Evolutionary conservation across 139 green algal species (phyloP).

Genomic region (Gonium pectorale): DNA sequence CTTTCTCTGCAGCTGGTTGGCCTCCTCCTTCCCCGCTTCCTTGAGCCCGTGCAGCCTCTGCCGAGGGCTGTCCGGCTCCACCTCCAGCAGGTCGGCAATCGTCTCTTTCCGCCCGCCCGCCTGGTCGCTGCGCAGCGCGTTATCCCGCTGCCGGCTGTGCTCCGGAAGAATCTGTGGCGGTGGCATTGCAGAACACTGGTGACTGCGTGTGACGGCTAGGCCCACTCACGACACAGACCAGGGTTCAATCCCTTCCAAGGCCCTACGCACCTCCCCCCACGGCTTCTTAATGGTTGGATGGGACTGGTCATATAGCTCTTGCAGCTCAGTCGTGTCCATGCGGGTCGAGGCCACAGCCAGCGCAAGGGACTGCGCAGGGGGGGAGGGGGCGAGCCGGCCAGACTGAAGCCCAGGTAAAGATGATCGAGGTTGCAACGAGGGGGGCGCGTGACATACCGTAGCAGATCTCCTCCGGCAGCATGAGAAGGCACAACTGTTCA

Average conservation of each 20-base stretch:
- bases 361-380: background rate
- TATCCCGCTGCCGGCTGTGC: background rate
- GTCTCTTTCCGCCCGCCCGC: background rate
- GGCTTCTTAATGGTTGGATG: background rate
- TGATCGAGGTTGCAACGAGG: too few relatives aligned
- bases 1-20: background rate
- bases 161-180: constrained; percentile 3
- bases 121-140: background rate
- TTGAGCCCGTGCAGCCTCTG: constrained; percentile 1
- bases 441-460: too few relatives aligned
- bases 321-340: too few relatives aligned
- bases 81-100: background rate
- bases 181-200: too few relatives aligned
- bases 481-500: too few relatives aligned
- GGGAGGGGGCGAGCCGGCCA: too few relatives aligned
- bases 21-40: background rate
- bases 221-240: too few relatives aligned
- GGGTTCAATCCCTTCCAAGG: too few relatives aligned
- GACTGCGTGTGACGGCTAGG: too few relatives aligned
- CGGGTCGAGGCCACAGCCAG: background rate
- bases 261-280: background rate
- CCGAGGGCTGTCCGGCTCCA: background rate
- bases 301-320: background rate
- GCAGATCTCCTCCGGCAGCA: too few relatives aligned
- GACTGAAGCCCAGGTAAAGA: too few relatives aligned